phyloP scores from a whole-genome alignment of 768 basidiomycete species.

The Termitomyces sp. region DNA sequence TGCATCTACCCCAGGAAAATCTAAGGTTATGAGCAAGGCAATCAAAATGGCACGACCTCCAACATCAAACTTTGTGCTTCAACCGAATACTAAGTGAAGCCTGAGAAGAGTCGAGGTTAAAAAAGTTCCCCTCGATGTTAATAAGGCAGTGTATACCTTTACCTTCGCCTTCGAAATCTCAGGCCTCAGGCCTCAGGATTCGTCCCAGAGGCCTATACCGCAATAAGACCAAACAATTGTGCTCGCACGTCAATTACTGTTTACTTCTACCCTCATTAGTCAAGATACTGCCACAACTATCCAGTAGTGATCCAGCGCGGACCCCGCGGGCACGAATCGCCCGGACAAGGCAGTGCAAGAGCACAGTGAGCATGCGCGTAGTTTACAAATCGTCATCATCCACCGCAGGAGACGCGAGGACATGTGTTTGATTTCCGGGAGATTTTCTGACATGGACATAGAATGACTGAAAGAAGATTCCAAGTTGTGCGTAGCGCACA shows the following conservation, averaged over 20 bases:
- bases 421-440: not conserved
- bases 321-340: not conserved
- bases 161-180: not conserved
- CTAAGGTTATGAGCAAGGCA: not conserved
- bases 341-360: not conserved
- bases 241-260: not conserved
- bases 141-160: not conserved
- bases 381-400: not conserved
- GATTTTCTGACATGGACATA: not conserved
- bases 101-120: not conserved
- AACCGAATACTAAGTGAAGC: not conserved
- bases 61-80: not conserved
- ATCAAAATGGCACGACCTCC: not conserved
- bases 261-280: not conserved
- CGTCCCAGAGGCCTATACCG: not conserved
- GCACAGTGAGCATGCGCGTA: not conserved
- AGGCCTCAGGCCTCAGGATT: not conserved
- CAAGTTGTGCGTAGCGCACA: too few species aligned
- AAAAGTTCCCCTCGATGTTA: not conserved
- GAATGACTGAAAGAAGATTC: too few species aligned
- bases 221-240: not conserved
- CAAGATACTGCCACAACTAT: too few species aligned
- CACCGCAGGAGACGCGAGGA: too few species aligned
- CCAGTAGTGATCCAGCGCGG: too few species aligned
- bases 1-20: not conserved